phyloP scores from a whole-genome alignment of 306 rosid species.

The Malus orientalis region DNA sequence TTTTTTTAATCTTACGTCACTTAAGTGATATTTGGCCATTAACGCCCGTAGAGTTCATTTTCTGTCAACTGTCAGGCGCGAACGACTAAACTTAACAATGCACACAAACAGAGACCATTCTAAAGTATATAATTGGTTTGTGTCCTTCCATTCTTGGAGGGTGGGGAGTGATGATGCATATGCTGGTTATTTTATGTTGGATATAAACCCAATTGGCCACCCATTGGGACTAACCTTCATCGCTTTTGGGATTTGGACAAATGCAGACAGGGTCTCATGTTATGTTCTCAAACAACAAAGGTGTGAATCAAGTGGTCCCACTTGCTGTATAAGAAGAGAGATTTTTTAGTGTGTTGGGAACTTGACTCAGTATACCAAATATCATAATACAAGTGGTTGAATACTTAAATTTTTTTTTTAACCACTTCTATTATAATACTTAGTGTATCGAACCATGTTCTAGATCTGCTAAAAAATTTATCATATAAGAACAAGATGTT shows the following conservation, averaged over 20 bases:
- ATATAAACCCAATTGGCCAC: background rate
- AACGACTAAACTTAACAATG: background rate
- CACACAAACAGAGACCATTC: background rate
- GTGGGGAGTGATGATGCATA: background rate
- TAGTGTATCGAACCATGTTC: no score
- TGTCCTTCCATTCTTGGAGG: background rate
- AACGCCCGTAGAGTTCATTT: no score
- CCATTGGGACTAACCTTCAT: background rate
- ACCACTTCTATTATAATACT: no score
- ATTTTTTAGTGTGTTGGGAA: no score
- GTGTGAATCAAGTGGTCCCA: slow-evolving; percentile 23
- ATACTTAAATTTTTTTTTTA: no score
- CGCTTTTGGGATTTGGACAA: slow-evolving; percentile 12
- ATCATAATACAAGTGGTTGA: rapidly evolving
- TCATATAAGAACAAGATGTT: no score
- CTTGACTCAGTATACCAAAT: rapidly evolving
- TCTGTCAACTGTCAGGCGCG: background rate
- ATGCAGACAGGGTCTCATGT: slow-evolving; percentile 10
- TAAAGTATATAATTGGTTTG: background rate
- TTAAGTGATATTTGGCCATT: background rate
- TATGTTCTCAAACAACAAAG: slow-evolving; percentile 7
- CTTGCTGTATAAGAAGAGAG: background rate
- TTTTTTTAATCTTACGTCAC: background rate
- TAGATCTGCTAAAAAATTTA: rapidly evolving
- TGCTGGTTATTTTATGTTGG: slow-evolving; percentile 2